Conservation (phyloP, 345 rosid genomes). For the Microcos paniculata region DNA sequence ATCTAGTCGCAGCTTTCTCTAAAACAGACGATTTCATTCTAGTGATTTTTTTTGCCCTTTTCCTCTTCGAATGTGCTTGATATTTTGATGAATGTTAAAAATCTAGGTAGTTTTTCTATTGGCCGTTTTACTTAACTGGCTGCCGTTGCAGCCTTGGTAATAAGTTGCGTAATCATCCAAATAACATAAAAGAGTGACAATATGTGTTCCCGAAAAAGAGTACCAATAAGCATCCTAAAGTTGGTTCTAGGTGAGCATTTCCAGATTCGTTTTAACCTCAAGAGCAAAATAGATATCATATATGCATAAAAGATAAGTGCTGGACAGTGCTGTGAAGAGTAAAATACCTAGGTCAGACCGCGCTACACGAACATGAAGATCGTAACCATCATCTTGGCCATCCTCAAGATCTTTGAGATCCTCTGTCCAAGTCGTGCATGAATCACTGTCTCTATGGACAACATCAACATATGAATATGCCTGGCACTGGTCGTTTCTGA, state of each 20-base stretch:
- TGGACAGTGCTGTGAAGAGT: neutral
- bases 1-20: neutral
- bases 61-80: neutral
- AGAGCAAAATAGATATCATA: neutral
- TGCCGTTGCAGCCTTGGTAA: neutral
- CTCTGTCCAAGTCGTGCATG: conserved; percentile 34
- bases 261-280: neutral
- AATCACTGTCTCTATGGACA: neutral
- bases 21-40: neutral
- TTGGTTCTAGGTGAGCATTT: neutral
- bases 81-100: neutral
- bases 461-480: conserved; percentile 30
- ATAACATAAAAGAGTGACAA: neutral
- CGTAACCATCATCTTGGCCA: neutral
- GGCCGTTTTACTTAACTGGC: neutral
- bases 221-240: too few species aligned
- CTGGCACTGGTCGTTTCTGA: conserved; percentile 17
- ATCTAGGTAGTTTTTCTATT: neutral
- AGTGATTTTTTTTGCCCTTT: neutral
- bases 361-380: conserved; percentile 24
- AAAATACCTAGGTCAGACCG: conserved; percentile 24
- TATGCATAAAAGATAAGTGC: neutral
- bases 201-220: too few species aligned
- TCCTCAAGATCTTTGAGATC: conserved; percentile 19
- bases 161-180: neutral